A percentile compares a stretch with the other conserved stretches of the same genome.
Conservation (phyloP, 176 grass and related monocot species). For the Eleusine indica region DNA sequence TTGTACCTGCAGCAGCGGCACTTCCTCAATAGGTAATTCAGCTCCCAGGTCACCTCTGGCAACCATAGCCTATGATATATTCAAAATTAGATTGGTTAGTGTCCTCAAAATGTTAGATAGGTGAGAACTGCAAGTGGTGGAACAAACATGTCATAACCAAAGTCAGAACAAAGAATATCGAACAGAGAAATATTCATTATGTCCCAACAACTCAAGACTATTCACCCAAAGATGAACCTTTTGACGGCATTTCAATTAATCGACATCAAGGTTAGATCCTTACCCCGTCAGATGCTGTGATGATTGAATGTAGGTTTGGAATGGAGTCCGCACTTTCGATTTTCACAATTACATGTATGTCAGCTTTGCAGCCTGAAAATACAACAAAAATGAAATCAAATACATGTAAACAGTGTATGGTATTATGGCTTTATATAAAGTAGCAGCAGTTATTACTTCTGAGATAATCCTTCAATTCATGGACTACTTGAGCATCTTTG, state of each 20-base stretch:
- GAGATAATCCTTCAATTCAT: slow-evolving; percentile 96
- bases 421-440: slow-evolving; percentile 29
- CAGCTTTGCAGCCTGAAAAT: slow-evolving; percentile 73
- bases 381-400: slow-evolving; percentile 35
- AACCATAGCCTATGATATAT: slow-evolving; percentile 90
- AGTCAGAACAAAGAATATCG: slow-evolving; percentile 10
- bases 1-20: slow-evolving; percentile 89
- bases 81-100: slow-evolving; percentile 15
- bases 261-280: slow-evolving; percentile 26
- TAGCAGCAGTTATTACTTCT: slow-evolving; percentile 63
- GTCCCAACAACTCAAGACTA: slow-evolving; percentile 27
- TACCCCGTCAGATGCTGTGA: slow-evolving; percentile 98
- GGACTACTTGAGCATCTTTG: slow-evolving; percentile 98
- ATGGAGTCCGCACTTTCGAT: slow-evolving; percentile 99
- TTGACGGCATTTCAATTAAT: slow-evolving; percentile 27
- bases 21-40: slow-evolving; percentile 97
- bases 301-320: slow-evolving; percentile 93
- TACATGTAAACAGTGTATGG: background rate
- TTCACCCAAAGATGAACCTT: slow-evolving; percentile 20
- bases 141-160: background rate
- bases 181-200: slow-evolving; percentile 36
- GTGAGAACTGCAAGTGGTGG: slow-evolving; percentile 5
- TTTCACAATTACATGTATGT: slow-evolving; percentile 98
- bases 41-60: slow-evolving; percentile 98
- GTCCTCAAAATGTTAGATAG: background rate